Evolutionary conservation across 768 basidiomycete genomes (phyloP).

Genomic region (Lactarius trivialis): DNA sequence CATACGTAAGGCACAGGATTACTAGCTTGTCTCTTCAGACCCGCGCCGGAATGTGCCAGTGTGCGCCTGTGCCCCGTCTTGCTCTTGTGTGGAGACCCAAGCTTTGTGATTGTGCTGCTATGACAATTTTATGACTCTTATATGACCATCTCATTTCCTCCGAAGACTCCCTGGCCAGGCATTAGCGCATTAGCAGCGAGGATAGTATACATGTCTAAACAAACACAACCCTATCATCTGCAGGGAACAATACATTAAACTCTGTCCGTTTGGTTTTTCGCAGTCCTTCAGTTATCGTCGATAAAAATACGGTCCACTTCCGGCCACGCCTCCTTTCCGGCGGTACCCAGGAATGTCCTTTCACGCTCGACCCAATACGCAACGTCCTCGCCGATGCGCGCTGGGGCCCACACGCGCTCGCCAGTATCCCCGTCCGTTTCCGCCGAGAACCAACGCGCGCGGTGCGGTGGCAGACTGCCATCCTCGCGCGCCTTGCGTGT

Average conservation of each 20-base stretch:
- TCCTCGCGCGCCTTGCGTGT: constrained; percentile 71
- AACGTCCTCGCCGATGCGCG: constrained; percentile 42
- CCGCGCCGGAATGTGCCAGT: constrained; percentile 26
- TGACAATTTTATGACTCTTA: neutral
- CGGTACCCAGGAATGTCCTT: constrained; percentile 42
- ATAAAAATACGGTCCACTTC: constrained; percentile 80
- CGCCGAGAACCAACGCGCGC: constrained; percentile 81
- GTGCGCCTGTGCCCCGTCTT: constrained; percentile 6
- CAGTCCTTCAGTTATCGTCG: constrained; percentile 52
- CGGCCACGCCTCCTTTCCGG: constrained; percentile 46
- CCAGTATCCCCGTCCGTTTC: constrained; percentile 84
- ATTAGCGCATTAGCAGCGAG: neutral
- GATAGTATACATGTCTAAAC: constrained; percentile 7
- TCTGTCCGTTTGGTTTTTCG: constrained; percentile 42
- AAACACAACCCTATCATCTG: neutral
- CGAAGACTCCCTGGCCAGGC: neutral
- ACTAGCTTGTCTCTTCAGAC: constrained; percentile 29
- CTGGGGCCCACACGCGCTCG: constrained; percentile 82
- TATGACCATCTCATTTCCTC: neutral
- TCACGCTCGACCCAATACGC: constrained; percentile 86
- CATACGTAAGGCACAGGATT: constrained; percentile 10
- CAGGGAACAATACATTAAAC: constrained; percentile 34
- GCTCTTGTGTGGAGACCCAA: constrained; percentile 22
- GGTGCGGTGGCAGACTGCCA: constrained; percentile 63
- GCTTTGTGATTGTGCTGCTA: constrained; percentile 1